phyloP scores from a whole-genome alignment of 257 asterid genomes.

The Phtheirospermum japonicum region DNA sequence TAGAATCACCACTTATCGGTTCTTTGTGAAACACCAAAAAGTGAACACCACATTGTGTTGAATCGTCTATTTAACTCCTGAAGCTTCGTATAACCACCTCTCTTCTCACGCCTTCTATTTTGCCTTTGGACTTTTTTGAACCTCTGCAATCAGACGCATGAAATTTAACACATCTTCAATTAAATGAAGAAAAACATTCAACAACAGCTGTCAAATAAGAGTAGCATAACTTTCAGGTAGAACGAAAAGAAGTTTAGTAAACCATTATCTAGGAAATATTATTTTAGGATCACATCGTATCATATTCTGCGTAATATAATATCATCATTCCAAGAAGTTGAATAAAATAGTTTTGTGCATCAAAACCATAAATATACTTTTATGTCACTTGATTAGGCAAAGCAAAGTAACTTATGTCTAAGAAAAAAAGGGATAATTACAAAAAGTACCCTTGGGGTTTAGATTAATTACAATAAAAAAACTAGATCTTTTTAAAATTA shows the following conservation, averaged over 20 bases:
- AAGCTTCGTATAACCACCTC: too few species aligned
- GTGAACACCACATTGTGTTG: too few species aligned
- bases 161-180: neutral
- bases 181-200: neutral
- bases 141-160: conserved; percentile 38
- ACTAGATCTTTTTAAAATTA: too few species aligned
- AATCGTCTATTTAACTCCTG: too few species aligned
- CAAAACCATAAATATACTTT: neutral
- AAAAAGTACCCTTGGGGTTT: neutral
- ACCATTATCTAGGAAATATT: neutral
- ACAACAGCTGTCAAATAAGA: neutral
- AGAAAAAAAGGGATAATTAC: neutral
- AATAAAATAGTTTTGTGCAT: neutral
- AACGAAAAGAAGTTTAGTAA: neutral
- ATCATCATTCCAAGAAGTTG: neutral
- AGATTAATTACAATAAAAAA: neutral
- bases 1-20: too few species aligned
- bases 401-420: neutral
- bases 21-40: too few species aligned
- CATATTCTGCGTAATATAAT: neutral
- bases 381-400: neutral
- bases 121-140: conserved; percentile 40
- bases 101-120: conserved; percentile 31
- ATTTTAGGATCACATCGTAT: neutral
- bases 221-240: neutral